Evolutionary conservation across 805 yeast species (phyloP), one percentile per base, ranked within the genome.

Genomic region (Myxozyma mucilagina): DNA sequence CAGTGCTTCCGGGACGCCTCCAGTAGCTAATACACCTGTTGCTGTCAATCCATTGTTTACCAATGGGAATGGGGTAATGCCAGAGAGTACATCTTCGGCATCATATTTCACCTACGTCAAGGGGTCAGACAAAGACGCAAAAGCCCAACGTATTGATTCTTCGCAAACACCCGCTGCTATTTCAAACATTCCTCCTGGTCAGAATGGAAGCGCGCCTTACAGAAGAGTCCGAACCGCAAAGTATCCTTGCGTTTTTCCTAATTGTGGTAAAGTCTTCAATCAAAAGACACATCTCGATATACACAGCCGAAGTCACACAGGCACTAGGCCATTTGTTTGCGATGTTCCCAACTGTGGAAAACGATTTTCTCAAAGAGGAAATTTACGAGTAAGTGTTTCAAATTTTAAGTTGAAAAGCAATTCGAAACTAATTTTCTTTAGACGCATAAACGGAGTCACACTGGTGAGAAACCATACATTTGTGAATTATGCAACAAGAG

Each of bases 211-310:
- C 11, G 14, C 5, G 24, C 36, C 20, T 32, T 5, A 20, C 2
- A 14, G 34, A 13, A 53, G 35, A 47, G 9, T 20, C 9, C 29
- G 32, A 5, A 4, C 35, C 1, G 42, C 35, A 9, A 50, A 24
- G 29, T 70, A 67, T 52, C 61, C 70, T 59, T 75, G 80, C 62
- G 55, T 57, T 14, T 67, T 68, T 53, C 73, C 73, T 3, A 73
- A 87, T 69, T 93, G 97, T 72, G 82, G 81, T 69, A 89, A 90
- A 71, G 81, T 82, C 57, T 92, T 92, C 70, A 85, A 92, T 0
- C 97, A 92, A 72, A 80, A 90, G n/a, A 92, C 97, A 4, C 97
- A 90, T 74, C 76, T 91, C 68, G 96, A 90, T 67, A 96, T 91
- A 16, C 97, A 90, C 73, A 84, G 89, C 6, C 78, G 97, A 67